Percentiles rank a stretch among this genome's conserved stretches.
These are phyloP conservation scores for Fusarium nelsonii DNA, from an alignment of 2,329 filamentous ascomycete genomes.

Conservation along the genomic window DNA sequence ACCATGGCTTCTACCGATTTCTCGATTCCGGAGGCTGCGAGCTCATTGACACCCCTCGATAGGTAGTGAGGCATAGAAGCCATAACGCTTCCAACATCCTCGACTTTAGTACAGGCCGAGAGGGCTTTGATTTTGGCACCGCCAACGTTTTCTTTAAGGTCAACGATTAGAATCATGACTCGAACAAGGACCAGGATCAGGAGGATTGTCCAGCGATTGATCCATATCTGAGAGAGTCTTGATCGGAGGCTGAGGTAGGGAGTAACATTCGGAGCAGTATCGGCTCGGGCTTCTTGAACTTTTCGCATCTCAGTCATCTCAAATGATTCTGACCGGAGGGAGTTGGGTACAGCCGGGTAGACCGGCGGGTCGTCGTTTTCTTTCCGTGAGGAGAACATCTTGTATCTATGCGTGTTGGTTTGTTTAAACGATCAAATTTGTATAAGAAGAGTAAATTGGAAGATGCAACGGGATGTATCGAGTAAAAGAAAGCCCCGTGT, in stretches of 20 bases:
- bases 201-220: constrained; percentile 96
- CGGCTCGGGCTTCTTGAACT: constrained; percentile 55
- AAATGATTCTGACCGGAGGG: constrained; percentile 55
- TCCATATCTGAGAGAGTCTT: constrained; percentile 94
- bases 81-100: constrained; percentile 93
- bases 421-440: constrained; percentile 31
- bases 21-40: constrained; percentile 84
- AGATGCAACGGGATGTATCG: constrained; percentile 6
- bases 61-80: constrained; percentile 98
- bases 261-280: constrained; percentile 78
- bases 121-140: constrained; percentile 85
- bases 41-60: constrained; percentile 85
- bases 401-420: constrained; percentile 50
- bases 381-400: constrained; percentile 56
- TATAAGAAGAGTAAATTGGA: constrained; percentile 19
- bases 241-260: constrained; percentile 93
- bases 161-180: constrained; percentile 79
- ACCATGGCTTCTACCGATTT: constrained; percentile 84
- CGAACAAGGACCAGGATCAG: constrained; percentile 86
- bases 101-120: constrained; percentile 89
- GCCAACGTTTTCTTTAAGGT: constrained; percentile 78
- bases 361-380: constrained; percentile 46
- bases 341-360: constrained; percentile 56
- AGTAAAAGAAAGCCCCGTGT: constrained; percentile 12
- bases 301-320: constrained; percentile 52